Base-by-base conservation (phyloP, 352 stramenopile genomes). In the Pythium aristosporum region DNA sequence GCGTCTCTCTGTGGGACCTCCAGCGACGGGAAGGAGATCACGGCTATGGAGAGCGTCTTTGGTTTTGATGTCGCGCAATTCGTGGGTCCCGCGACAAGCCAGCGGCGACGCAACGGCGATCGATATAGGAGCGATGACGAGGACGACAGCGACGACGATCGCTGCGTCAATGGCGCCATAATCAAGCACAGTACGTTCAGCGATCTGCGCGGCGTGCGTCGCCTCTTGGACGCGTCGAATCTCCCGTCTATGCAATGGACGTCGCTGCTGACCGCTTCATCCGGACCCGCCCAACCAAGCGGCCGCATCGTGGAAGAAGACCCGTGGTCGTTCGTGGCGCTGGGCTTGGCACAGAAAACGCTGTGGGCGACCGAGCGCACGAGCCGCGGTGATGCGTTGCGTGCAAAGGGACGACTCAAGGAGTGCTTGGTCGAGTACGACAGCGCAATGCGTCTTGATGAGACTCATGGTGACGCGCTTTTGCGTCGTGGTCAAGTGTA, bases 381-480 rank as follows among this genome's bases (percentile, higher is more conserved):
- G 34, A 47, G 56, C 2, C 58, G 52, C 23, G 76, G 64, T 0
- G 52, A 75, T 28, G 56, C 74, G 32, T 62, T 85, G 12, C 43
- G 61, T 15, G 25, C 13, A 1, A 73, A 73, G 37, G 61, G 59
- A 20, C 65, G 67, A 10, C 8, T 69, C 7, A 73, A 73, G 20
- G 74, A 82, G n/a, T 68, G 72, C 0, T 10, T 80, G 15, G 28
- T 15, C 4, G 76, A 85, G 61, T 80, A 80, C 37, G 54, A 61
- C n/a, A 79, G 65, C 54, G 72, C 69, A 3, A 48, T 85, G 2
- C 67, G 68, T 48, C 61, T 85, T 12, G 62, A 82, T 18, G 70
- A 77, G 2, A 21, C 10, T 2, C 68, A 82, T 37, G 32, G 42
- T 0, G 32, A 55, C 5, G 72, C 69, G 49, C 68, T 41, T 53